Evolutionary conservation across 176 grass and related monocot species (phyloP).

Genomic region (Tillandsia fasciculata): DNA sequence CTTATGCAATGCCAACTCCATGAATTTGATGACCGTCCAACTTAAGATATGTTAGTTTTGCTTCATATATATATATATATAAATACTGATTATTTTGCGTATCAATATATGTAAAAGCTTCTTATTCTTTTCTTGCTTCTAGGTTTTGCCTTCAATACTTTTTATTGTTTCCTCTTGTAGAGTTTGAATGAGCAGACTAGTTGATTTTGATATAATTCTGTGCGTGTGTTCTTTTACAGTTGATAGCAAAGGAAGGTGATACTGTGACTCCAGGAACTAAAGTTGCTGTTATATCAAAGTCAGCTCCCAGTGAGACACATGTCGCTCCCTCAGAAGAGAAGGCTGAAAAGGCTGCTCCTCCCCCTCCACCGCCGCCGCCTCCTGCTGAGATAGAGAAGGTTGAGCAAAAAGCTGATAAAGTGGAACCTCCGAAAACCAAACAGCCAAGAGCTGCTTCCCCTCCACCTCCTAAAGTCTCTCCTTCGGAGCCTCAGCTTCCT

Average conservation of each 20-base stretch:
- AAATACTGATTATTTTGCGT: too few relatives aligned
- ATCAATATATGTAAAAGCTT: too few relatives aligned
- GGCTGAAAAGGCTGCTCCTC: slow-evolving; percentile 45
- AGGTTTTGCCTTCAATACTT: background rate
- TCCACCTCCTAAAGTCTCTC: slow-evolving; percentile 37
- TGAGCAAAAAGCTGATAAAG: slow-evolving; percentile 15
- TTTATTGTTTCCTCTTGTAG: background rate
- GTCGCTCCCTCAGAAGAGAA: slow-evolving; percentile 86
- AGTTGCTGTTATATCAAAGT: slow-evolving; percentile 92
- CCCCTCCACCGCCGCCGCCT: slow-evolving; percentile 26
- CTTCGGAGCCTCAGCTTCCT: slow-evolving; percentile 90
- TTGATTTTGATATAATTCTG: background rate
- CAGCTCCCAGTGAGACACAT: slow-evolving; percentile 70
- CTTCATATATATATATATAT: background rate
- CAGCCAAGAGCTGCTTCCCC: slow-evolving; percentile 31
- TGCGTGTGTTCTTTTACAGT: slow-evolving; percentile 29
- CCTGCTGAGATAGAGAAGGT: slow-evolving; percentile 28
- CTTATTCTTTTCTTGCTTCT: background rate
- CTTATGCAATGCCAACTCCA: too few relatives aligned
- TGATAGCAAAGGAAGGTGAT: slow-evolving; percentile 79
- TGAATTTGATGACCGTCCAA: too few relatives aligned
- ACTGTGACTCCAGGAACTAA: slow-evolving; percentile 92
- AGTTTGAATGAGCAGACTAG: background rate
- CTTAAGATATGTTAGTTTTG: too few relatives aligned
- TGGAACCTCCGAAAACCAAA: slow-evolving; percentile 38